These are phyloP conservation scores for Isabelozyma rhagii DNA, from an alignment of 805 yeast genomes.

Conservation along the genomic window DNA sequence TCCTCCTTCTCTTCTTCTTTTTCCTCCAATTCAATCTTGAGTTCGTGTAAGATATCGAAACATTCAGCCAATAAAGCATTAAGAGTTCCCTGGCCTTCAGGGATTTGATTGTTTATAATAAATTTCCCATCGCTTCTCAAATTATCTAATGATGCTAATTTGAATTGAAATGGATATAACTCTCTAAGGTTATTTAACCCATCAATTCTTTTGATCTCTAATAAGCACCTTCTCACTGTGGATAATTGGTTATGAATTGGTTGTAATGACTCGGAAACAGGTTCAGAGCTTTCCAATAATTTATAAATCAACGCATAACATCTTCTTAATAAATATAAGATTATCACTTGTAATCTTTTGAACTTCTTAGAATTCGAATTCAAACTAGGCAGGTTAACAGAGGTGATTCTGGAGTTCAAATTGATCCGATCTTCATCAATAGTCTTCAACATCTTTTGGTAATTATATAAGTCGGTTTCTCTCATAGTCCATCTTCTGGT, in stretches of 20 bases:
- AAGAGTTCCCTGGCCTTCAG: slow-evolving; percentile 97
- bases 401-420: slow-evolving; percentile 11
- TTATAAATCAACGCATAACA: slow-evolving; percentile 90
- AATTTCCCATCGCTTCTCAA: slow-evolving; percentile 89
- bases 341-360: slow-evolving; percentile 42
- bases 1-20: slow-evolving; percentile 35
- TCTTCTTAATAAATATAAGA: slow-evolving; percentile 78
- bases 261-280: slow-evolving; percentile 89
- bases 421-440: slow-evolving; percentile 71
- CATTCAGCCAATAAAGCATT: slow-evolving; percentile 90
- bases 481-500: slow-evolving; percentile 98
- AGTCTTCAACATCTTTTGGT: slow-evolving; percentile 68
- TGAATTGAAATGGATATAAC: slow-evolving; percentile 93
- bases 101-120: slow-evolving; percentile 80
- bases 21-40: slow-evolving; percentile 81
- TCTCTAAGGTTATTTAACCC: slow-evolving; percentile 87
- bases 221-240: slow-evolving; percentile 84
- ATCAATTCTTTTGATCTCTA: slow-evolving; percentile 89
- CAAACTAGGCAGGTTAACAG: background rate
- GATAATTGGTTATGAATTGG: slow-evolving; percentile 91
- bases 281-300: slow-evolving; percentile 87
- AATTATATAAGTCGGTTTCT: slow-evolving; percentile 87
- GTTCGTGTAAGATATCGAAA: slow-evolving; percentile 88
- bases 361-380: slow-evolving; percentile 7
- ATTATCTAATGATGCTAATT: slow-evolving; percentile 85